phyloP scores from a whole-genome alignment of 1,284 basidiomycete genomes.

The Ganoderma resinaceum region DNA sequence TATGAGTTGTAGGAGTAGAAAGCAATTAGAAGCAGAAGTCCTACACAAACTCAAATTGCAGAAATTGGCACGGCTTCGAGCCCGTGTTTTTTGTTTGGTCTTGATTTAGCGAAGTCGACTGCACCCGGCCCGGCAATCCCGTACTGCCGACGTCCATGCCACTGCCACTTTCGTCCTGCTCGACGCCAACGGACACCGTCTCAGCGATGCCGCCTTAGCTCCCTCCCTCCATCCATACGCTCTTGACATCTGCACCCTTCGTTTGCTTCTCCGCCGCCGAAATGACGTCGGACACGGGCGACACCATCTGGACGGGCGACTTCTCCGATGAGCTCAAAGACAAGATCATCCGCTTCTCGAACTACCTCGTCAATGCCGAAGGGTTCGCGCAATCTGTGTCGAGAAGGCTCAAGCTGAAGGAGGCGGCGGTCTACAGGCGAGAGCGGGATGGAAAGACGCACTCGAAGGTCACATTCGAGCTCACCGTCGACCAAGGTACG shows the following conservation, averaged over 20 bases:
- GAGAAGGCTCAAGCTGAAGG: slow-evolving; percentile 8
- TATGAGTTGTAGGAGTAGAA: not conserved
- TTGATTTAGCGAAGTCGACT: not conserved
- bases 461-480: slow-evolving; percentile 9
- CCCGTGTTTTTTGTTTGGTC: no score
- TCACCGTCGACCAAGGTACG: slow-evolving; percentile 18
- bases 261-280: not conserved
- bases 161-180: not conserved
- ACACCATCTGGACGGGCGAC: slow-evolving; percentile 7
- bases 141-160: not conserved
- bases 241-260: not conserved
- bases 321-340: slow-evolving; percentile 3
- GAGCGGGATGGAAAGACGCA: slow-evolving; percentile 18
- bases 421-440: slow-evolving; percentile 16
- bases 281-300: not conserved
- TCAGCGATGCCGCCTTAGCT: not conserved
- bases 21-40: not conserved
- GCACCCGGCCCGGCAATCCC: not conserved
- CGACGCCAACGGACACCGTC: not conserved
- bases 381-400: slow-evolving; percentile 7
- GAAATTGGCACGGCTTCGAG: not conserved
- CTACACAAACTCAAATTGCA: not conserved
- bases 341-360: not conserved
- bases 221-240: not conserved
- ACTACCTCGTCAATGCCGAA: not conserved